phyloP scores from a whole-genome alignment of 805 yeast species.

The Geotrichum ghanense region DNA sequence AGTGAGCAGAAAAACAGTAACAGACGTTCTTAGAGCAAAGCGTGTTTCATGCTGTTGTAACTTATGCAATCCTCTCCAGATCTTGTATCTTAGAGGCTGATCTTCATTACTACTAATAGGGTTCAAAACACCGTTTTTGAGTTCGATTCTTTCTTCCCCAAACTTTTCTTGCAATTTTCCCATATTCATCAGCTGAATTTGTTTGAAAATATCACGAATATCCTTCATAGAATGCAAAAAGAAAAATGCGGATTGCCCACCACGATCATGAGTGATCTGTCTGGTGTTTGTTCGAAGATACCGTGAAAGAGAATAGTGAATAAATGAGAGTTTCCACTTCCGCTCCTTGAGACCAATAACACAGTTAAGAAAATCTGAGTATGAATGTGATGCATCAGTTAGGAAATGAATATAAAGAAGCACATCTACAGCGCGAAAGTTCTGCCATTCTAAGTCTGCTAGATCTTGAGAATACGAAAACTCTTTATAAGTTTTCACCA shows the following conservation, averaged over 20 bases:
- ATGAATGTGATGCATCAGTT: conserved; percentile 4
- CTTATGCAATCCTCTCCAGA: conserved; percentile 29
- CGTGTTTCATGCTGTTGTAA: conserved; percentile 30
- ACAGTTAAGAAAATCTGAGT: conserved; percentile 1
- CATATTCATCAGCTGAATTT: neutral
- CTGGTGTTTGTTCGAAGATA: conserved; percentile 32
- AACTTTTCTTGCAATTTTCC: neutral
- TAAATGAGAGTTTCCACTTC: conserved; percentile 28
- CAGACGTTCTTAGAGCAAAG: conserved; percentile 33
- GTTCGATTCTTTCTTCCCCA: neutral
- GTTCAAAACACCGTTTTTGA: neutral
- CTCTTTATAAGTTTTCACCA: neutral
- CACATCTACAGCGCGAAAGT: neutral
- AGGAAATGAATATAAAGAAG: conserved; percentile 3
- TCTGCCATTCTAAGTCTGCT: neutral
- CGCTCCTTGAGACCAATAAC: conserved; percentile 9
- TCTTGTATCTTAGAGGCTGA: conserved; percentile 25
- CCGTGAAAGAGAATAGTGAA: conserved; percentile 31
- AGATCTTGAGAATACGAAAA: neutral
- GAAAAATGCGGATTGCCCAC: conserved; percentile 33
- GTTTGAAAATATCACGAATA: conserved; percentile 34
- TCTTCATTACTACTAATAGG: conserved; percentile 1
- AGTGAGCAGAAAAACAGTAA: conserved; percentile 28
- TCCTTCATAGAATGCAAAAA: conserved; percentile 33
- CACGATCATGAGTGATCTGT: conserved; percentile 36